Conservation (phyloP, 345 rosid species). For the Corchorus capsularis region DNA sequence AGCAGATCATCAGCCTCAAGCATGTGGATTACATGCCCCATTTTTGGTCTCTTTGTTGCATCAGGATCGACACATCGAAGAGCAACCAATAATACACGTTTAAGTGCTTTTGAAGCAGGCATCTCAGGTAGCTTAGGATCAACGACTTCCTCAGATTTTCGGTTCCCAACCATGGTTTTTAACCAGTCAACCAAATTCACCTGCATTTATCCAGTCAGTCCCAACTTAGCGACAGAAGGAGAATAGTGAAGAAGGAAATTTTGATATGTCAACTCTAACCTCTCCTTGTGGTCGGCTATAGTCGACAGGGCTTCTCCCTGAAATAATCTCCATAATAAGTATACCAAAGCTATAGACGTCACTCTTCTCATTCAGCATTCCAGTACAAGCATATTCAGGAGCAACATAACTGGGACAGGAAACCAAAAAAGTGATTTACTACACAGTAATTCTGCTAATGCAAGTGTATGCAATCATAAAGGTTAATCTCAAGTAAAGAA, state of each 20-base stretch:
- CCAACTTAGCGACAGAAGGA: conserved; percentile 17
- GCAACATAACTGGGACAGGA: conserved; percentile 73
- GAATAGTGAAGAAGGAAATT: neutral
- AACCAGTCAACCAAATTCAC: conserved; percentile 95
- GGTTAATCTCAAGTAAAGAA: conserved; percentile 3
- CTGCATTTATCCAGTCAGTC: conserved; percentile 41
- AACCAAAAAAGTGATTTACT: conserved; percentile 4
- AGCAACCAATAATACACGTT: conserved; percentile 81
- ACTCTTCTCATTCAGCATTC: conserved; percentile 94
- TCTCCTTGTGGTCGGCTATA: conserved; percentile 86
- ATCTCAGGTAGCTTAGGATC: conserved; percentile 84
- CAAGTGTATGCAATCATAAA: neutral
- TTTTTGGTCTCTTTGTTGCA: conserved; percentile 91
- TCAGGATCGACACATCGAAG: conserved; percentile 95
- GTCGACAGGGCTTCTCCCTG: conserved; percentile 93
- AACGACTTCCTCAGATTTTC: conserved; percentile 87
- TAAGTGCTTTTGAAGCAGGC: conserved; percentile 89
- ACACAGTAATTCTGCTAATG: neutral
- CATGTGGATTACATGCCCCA: conserved; percentile 98
- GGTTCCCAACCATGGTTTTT: conserved; percentile 79
- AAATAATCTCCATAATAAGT: conserved; percentile 84
- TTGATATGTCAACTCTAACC: conserved; percentile 43
- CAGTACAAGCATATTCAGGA: conserved; percentile 97
- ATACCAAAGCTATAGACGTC: conserved; percentile 94
- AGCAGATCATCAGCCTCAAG: conserved; percentile 95